Evolutionary conservation across 345 rosid genomes (phyloP).

Genomic region (Bruguiera sexangula): DNA sequence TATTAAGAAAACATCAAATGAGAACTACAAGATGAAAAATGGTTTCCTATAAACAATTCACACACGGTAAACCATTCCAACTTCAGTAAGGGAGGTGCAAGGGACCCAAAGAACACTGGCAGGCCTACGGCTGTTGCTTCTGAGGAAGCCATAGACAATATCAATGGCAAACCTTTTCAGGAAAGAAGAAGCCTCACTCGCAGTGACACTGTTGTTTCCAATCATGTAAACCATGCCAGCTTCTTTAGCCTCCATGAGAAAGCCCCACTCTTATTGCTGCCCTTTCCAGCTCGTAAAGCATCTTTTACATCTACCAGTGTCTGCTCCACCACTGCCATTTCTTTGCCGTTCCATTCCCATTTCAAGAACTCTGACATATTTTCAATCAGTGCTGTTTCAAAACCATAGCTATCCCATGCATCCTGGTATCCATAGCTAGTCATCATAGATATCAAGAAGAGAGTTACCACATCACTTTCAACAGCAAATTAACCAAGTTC

Average conservation of each 20-base stretch:
- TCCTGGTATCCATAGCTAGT: constrained; percentile 32
- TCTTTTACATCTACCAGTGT: not conserved
- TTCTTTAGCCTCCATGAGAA: constrained; percentile 37
- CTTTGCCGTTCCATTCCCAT: constrained; percentile 4
- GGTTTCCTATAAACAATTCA: constrained; percentile 4
- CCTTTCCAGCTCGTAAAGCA: not conserved
- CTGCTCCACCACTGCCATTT: not conserved
- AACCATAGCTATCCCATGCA: constrained; percentile 20
- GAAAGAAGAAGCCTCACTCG: constrained; percentile 21
- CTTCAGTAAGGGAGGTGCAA: constrained; percentile 30
- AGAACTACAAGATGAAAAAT: not conserved
- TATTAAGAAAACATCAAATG: not conserved
- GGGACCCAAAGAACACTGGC: constrained; percentile 30
- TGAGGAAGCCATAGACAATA: constrained; percentile 33
- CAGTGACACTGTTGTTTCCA: constrained; percentile 27
- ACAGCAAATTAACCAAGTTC: too few relatives aligned
- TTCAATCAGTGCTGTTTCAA: constrained; percentile 25
- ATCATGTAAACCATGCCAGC: constrained; percentile 39
- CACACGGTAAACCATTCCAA: constrained; percentile 39
- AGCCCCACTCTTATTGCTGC: not conserved
- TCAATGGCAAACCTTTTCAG: constrained; percentile 36
- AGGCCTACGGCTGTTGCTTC: constrained; percentile 35
- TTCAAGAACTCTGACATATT: constrained; percentile 20
- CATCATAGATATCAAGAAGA: not conserved
- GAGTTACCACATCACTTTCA: too few relatives aligned